phyloP scores from a whole-genome alignment of 768 basidiomycete genomes.

The Fomitopsis pulvina region DNA sequence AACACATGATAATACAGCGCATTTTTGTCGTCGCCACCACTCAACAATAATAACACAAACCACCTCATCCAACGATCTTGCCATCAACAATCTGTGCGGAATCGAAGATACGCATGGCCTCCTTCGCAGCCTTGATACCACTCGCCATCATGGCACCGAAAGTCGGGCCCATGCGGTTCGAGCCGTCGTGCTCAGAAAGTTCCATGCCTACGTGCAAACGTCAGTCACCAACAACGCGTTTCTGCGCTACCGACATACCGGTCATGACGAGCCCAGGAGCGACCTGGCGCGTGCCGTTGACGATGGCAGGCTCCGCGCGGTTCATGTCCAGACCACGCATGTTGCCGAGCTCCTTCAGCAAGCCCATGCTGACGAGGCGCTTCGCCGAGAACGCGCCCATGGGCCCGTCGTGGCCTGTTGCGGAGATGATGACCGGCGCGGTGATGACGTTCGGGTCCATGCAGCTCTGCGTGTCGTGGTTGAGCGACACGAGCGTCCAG shows the following conservation, averaged over 20 bases:
- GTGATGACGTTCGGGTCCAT: slow-evolving; percentile 75
- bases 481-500: slow-evolving; percentile 44
- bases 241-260: too few relatives aligned
- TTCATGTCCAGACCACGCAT: slow-evolving; percentile 81
- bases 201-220: slow-evolving; percentile 56
- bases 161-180: slow-evolving; percentile 62
- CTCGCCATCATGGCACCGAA: slow-evolving; percentile 79
- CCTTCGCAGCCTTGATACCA: slow-evolving; percentile 44
- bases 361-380: slow-evolving; percentile 67
- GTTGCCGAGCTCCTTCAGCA: slow-evolving; percentile 68
- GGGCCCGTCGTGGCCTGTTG: slow-evolving; percentile 72
- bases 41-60: not conserved
- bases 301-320: slow-evolving; percentile 76
- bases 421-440: slow-evolving; percentile 66
- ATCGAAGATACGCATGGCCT: slow-evolving; percentile 30
- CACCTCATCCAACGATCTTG: slow-evolving; percentile 25
- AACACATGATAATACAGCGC: not conserved
- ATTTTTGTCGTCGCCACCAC: not conserved
- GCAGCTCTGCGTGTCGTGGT: slow-evolving; percentile 69
- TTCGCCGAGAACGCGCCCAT: slow-evolving; percentile 83
- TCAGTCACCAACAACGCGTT: not conserved
- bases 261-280: slow-evolving; percentile 69
- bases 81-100: slow-evolving; percentile 29
- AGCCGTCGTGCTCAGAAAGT: slow-evolving; percentile 74
- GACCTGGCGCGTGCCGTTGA: slow-evolving; percentile 72